Percentiles rank a stretch among this genome's conserved stretches.
These are phyloP conservation scores for Galeopsis tetrahit DNA, from an alignment of 257 asterid species.

Conservation along the genomic window DNA sequence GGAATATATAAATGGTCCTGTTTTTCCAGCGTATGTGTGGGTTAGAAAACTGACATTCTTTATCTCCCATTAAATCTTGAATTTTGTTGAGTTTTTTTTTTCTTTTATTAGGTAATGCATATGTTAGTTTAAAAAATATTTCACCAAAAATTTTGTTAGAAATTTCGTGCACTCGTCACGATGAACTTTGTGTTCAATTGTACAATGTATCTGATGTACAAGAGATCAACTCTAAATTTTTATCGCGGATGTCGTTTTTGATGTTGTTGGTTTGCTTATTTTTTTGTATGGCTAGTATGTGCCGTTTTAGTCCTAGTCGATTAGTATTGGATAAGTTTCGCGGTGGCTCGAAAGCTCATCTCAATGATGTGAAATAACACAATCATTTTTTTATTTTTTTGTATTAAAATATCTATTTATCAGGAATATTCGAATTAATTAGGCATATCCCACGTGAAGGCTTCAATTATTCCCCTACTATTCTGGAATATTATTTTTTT, in stretches of 20 bases:
- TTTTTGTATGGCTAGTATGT: not conserved
- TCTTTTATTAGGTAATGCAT: not conserved
- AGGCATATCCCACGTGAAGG: not conserved
- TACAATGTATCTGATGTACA: too few species aligned
- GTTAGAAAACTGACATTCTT: not conserved
- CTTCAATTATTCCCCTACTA: too few species aligned
- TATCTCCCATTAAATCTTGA: not conserved
- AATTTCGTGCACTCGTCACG: not conserved
- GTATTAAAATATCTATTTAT: too few species aligned
- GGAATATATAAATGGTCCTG: not conserved
- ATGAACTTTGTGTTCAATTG: not conserved
- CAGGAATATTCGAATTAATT: not conserved
- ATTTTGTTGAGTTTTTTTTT: not conserved
- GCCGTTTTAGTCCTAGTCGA: not conserved
- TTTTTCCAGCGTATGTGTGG: not conserved
- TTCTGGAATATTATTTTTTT: too few species aligned
- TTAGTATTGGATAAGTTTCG: not conserved
- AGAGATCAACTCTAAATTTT: too few species aligned
- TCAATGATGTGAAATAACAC: not conserved
- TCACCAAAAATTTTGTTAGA: not conserved
- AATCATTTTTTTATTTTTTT: too few species aligned
- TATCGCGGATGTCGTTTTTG: not conserved
- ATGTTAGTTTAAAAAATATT: not conserved
- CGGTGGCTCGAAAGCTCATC: conserved; percentile 11
- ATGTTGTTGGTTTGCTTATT: too few species aligned